A percentile compares a stretch with the other conserved stretches of the same genome.
Evolutionary conservation across 2,329 filamentous ascomycete species (phyloP).

Genomic region (Grosmannia huntii): DNA sequence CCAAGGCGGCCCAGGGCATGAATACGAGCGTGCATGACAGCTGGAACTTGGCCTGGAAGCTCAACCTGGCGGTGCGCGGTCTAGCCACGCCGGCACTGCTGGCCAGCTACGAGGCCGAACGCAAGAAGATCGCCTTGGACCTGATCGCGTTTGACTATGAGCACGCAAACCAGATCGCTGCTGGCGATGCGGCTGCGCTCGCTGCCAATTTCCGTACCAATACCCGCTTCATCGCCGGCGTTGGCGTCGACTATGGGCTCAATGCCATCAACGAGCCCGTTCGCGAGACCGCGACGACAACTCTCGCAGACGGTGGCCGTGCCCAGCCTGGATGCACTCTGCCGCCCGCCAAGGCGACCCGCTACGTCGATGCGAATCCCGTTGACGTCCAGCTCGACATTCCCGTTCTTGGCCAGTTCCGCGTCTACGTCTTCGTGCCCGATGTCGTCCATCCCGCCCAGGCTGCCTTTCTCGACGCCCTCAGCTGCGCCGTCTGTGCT

Average conservation of each 20-base stretch:
- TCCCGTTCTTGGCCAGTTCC: constrained; percentile 66
- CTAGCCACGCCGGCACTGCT: constrained; percentile 41
- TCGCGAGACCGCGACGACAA: constrained; percentile 21
- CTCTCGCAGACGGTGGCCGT: constrained; percentile 19
- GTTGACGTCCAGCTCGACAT: constrained; percentile 68
- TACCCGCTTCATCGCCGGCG: constrained; percentile 53
- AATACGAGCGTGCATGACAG: constrained; percentile 48
- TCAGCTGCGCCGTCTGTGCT: constrained; percentile 41
- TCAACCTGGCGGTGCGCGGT: constrained; percentile 40
- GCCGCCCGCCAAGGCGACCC: constrained; percentile 55
- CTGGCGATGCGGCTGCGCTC: constrained; percentile 43
- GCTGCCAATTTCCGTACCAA: constrained; percentile 53
- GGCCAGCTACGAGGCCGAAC: constrained; percentile 48
- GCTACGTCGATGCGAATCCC: constrained; percentile 66
- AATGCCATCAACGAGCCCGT: constrained; percentile 38
- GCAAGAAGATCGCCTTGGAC: constrained; percentile 47
- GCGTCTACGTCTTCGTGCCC: constrained; percentile 57
- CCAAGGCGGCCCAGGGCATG: constrained; percentile 49
- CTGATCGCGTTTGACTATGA: constrained; percentile 44
- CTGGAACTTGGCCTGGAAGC: constrained; percentile 33
- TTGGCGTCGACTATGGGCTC: constrained; percentile 44
- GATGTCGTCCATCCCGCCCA: constrained; percentile 35
- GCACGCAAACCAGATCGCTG: constrained; percentile 29
- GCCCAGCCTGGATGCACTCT: constrained; percentile 41
- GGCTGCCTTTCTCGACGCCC: constrained; percentile 43